A percentile compares a stretch with the other conserved stretches of the same genome.
These are phyloP conservation scores for Vinca minor DNA, from an alignment of 257 asterid species.

Conservation along the genomic window DNA sequence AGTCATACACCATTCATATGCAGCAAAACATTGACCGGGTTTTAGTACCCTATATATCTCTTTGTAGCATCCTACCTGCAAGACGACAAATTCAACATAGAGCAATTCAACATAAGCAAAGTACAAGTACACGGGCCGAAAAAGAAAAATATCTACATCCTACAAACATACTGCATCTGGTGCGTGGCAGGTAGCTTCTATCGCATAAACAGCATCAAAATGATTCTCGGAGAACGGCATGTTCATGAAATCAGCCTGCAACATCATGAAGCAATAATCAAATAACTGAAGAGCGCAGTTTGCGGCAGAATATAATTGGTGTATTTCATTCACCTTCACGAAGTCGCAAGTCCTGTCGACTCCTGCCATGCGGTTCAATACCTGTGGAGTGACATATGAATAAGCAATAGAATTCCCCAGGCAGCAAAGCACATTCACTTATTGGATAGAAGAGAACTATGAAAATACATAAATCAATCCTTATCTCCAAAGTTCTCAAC, in stretches of 20 bases:
- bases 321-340: slow-evolving; percentile 51
- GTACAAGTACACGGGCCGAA: neutral
- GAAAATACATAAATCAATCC: no score
- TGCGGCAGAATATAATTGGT: neutral
- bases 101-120: neutral
- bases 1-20: slow-evolving; percentile 99
- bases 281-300: slow-evolving; percentile 8
- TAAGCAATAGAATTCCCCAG: neutral
- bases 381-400: slow-evolving; percentile 28
- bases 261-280: slow-evolving; percentile 15
- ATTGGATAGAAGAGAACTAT: neutral
- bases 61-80: slow-evolving; percentile 89
- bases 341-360: slow-evolving; percentile 70
- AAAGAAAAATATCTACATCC: neutral
- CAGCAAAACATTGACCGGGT: slow-evolving; percentile 98
- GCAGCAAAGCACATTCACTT: neutral
- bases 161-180: slow-evolving; percentile 76
- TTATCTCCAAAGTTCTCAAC: no score
- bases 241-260: slow-evolving; percentile 97
- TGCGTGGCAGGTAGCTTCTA: slow-evolving; percentile 99
- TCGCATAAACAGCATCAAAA: slow-evolving; percentile 91
- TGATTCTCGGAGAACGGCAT: slow-evolving; percentile 84
- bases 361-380: slow-evolving; percentile 63
- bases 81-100: no score
- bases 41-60: slow-evolving; percentile 84